Evolutionary conservation across 768 basidiomycete species (phyloP), one percentile per base, ranked within the genome.

Genomic region (Pisolithus marmoratus): DNA sequence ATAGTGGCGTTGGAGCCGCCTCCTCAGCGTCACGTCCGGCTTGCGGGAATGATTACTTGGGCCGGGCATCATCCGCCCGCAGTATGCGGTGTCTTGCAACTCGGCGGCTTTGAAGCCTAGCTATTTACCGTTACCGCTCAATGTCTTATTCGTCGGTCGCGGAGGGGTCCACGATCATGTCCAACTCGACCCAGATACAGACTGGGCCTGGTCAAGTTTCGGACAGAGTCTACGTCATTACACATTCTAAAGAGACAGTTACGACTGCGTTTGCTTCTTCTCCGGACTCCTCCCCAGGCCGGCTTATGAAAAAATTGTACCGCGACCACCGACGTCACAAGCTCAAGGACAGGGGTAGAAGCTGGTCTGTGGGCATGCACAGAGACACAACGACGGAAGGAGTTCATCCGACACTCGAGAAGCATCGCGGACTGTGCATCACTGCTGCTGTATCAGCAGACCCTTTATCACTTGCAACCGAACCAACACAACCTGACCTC

Each of bases 231-330:
- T 59, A 64, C 52, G 55, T 64, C 45, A 61, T 74, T 6, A 61
- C 66, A 8, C 66, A 63, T 27, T 65, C 67, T 2, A 50, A 58
- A 12, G 62, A 65, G 51, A 75, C 75, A 8, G 59, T 79, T 49
- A 77, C 77, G 0, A 60, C 69, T 2, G 70, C 74, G 41, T 63
- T 81, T 26, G 70, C 73, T 5, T 53, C 64, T 34, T 67, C 74
- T 45, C 71, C 70, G 2, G 60, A 49, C n/a, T 54, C 66, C 26
- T 55, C 71, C 0, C 75, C 71, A 5, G 67, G 65, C 2, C 60
- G 70, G 22, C 65, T 79, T 1, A 73, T 72, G 27, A 63, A 65
- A 48, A 66, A 64, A 22, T 65, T 78, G 15, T 80, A 78, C 49
- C 70, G 66, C 1, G 55, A 64, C 23, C 49, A 46, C 45, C 68